Conservation (phyloP, 1,284 basidiomycete species). For the Erythrobasidium hasegawianum region DNA sequence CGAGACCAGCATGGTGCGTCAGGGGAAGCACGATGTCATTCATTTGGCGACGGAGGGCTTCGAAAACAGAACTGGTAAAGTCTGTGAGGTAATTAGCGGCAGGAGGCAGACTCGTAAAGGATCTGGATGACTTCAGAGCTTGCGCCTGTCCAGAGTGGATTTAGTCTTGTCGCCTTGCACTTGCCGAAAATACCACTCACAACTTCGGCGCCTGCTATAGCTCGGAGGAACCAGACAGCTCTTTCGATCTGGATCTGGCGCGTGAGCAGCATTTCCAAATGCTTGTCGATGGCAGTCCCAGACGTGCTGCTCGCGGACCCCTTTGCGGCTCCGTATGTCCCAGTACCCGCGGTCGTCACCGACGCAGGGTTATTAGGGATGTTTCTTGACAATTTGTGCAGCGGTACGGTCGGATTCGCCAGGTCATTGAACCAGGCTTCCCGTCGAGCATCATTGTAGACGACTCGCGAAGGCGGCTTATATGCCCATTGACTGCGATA, state of each 20-base stretch:
- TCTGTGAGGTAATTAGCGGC: slow-evolving; percentile 79
- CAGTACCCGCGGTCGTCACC: slow-evolving; percentile 6
- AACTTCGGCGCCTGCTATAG: slow-evolving; percentile 92
- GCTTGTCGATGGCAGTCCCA: slow-evolving; percentile 56
- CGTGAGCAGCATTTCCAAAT: slow-evolving; percentile 79
- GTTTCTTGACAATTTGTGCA: slow-evolving; percentile 77
- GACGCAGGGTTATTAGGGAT: slow-evolving; percentile 93
- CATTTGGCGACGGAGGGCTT: slow-evolving; percentile 86
- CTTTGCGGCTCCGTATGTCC: slow-evolving; percentile 56
- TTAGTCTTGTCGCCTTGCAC: too few species aligned
- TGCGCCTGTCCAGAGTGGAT: neutral
- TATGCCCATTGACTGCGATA: slow-evolving; percentile 64
- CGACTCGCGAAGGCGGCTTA: slow-evolving; percentile 61
- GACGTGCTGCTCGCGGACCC: neutral
- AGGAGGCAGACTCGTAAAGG: slow-evolving; percentile 62
- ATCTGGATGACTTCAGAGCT: slow-evolving; percentile 45
- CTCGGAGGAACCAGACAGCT: slow-evolving; percentile 91
- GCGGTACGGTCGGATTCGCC: slow-evolving; percentile 79
- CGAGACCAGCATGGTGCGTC: slow-evolving; percentile 2
- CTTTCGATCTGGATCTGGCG: slow-evolving; percentile 77
- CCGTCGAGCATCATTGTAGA: slow-evolving; percentile 81
- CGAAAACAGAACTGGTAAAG: slow-evolving; percentile 79
- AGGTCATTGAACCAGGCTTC: slow-evolving; percentile 87
- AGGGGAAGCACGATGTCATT: slow-evolving; percentile 62
- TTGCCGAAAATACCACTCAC: slow-evolving; percentile 41